phyloP scores from a whole-genome alignment of 2,329 filamentous ascomycete genomes.

The Colletotrichum endophyticum region DNA sequence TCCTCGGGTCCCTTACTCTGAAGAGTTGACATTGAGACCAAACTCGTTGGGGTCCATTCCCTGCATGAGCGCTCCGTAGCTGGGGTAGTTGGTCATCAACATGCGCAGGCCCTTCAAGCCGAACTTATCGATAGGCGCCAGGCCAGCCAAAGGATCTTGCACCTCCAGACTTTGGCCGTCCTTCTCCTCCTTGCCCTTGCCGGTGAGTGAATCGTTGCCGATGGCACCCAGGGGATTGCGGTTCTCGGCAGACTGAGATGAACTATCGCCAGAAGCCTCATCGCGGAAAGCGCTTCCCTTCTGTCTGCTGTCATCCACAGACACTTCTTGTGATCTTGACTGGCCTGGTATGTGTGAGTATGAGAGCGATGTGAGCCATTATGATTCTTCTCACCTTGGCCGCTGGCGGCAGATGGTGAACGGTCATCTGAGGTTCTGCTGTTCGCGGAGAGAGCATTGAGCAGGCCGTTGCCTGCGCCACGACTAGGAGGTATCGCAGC shows the following conservation, averaged over 20 bases:
- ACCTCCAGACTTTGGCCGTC: constrained; percentile 43
- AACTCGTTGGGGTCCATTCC: constrained; percentile 64
- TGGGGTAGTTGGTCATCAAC: constrained; percentile 68
- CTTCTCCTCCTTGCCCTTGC: constrained; percentile 49
- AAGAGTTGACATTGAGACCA: constrained; percentile 61
- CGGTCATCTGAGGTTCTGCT: constrained; percentile 54
- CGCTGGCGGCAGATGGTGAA: constrained; percentile 44
- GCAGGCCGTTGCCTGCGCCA: constrained; percentile 59
- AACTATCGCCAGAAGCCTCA: constrained; percentile 40
- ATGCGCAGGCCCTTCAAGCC: constrained; percentile 68
- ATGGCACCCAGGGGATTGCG: constrained; percentile 52
- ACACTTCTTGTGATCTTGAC: constrained; percentile 48
- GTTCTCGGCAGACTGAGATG: constrained; percentile 35
- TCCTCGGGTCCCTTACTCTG: constrained; percentile 53
- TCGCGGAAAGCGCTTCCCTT: constrained; percentile 51
- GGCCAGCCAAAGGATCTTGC: constrained; percentile 64
- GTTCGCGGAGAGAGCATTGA: constrained; percentile 69
- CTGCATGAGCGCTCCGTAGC: constrained; percentile 65
- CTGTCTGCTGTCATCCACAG: constrained; percentile 49
- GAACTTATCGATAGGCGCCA: constrained; percentile 68
- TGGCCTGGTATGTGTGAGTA: background rate
- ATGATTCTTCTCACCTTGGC: constrained; percentile 33
- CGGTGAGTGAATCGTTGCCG: constrained; percentile 44
- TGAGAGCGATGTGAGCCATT: background rate
- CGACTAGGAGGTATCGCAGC: constrained; percentile 40